Evolutionary conservation across 2,329 filamentous ascomycete genomes (phyloP).

Genomic region (Exophiala lecanii-corni): DNA sequence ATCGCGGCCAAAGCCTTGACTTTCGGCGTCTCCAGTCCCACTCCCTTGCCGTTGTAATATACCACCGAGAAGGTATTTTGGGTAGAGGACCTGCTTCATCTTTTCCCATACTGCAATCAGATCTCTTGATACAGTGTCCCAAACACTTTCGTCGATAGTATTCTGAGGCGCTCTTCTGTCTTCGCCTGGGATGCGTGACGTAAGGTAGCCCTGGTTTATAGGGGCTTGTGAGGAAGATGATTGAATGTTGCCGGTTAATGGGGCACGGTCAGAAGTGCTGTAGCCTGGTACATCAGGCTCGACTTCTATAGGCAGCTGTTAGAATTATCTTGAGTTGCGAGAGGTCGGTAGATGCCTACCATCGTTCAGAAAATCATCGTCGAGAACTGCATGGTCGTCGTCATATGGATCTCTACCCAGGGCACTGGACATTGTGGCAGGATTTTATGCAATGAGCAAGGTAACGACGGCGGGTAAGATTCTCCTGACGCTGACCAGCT

Average conservation of each 20-base stretch:
- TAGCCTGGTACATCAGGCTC: constrained; percentile 86
- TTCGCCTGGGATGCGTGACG: constrained; percentile 84
- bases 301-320: constrained; percentile 65
- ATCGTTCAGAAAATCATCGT: constrained; percentile 37
- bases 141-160: constrained; percentile 95
- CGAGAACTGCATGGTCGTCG: constrained; percentile 25
- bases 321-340: too few species aligned
- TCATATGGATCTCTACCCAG: constrained; percentile 22
- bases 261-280: constrained; percentile 65
- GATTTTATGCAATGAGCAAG: too few species aligned
- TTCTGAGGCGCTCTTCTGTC: constrained; percentile 84
- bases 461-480: too few species aligned
- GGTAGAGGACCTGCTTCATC: constrained; percentile 94
- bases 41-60: constrained; percentile 55
- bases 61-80: constrained; percentile 80
- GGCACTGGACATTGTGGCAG: constrained; percentile 32
- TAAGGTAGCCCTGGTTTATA: constrained; percentile 76
- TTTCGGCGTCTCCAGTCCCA: constrained; percentile 55
- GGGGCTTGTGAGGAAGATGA: constrained; percentile 49
- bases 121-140: constrained; percentile 93
- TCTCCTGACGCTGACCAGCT: too few species aligned
- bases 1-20: constrained; percentile 42
- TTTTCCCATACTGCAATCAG: constrained; percentile 93
- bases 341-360: too few species aligned
- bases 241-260: constrained; percentile 79